phyloP scores from a whole-genome alignment of 148 eudicot genomes.

The Tetragonia tetragonoides region DNA sequence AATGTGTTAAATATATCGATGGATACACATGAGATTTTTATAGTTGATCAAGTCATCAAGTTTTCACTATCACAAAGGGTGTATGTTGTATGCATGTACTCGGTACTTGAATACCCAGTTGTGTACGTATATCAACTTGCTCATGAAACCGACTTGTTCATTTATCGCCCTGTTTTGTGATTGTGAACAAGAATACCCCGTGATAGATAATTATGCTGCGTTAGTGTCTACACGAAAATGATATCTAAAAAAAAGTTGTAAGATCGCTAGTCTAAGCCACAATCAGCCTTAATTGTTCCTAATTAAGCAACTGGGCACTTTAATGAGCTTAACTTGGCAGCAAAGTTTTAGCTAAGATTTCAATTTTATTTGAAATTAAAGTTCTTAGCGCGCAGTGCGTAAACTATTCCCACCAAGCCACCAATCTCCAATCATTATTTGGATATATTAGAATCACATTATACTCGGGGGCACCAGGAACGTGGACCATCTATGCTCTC shows the following conservation, averaged over 20 bases:
- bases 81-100: no score
- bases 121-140: no score
- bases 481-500: conserved; percentile 8
- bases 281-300: neutral
- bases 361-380: neutral
- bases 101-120: no score
- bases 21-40: no score
- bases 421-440: no score
- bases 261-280: neutral
- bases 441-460: no score
- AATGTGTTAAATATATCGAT: no score
- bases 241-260: neutral
- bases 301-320: neutral
- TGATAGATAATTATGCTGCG: neutral
- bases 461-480: neutral
- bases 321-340: neutral
- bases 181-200: neutral
- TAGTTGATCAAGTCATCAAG: no score
- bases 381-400: neutral
- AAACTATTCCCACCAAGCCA: no score
- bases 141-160: no score
- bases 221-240: neutral
- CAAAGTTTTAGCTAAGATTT: neutral
- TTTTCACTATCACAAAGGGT: no score
- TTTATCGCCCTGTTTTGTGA: no score